Evolutionary conservation across 2,329 filamentous ascomycete species (phyloP).

Genomic region (Neofusicoccum sp.): DNA sequence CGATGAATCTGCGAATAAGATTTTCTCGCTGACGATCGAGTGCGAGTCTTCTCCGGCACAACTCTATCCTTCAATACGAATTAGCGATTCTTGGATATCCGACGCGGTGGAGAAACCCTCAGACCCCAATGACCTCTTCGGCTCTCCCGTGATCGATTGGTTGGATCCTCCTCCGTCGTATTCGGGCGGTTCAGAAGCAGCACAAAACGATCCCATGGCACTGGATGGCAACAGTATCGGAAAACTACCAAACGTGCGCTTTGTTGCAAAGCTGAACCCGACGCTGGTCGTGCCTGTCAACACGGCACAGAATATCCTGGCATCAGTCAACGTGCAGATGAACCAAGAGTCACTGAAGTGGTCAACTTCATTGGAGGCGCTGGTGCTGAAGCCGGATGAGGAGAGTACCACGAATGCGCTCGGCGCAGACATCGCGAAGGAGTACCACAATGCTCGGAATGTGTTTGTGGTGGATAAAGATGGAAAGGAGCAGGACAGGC

Average conservation of each 20-base stretch:
- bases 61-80: constrained; percentile 61
- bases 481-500: constrained; percentile 26
- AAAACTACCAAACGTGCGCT: constrained; percentile 68
- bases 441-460: constrained; percentile 51
- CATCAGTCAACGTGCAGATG: constrained; percentile 58
- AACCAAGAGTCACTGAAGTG: constrained; percentile 52
- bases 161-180: constrained; percentile 67
- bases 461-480: constrained; percentile 41
- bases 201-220: constrained; percentile 53
- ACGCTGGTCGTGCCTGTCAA: constrained; percentile 67
- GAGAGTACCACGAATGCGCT: constrained; percentile 55
- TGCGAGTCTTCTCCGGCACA: constrained; percentile 52
- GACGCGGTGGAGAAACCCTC: constrained; percentile 55
- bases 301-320: constrained; percentile 62
- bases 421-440: constrained; percentile 41
- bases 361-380: constrained; percentile 45
- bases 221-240: constrained; percentile 44
- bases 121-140: constrained; percentile 43
- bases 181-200: constrained; percentile 21
- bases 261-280: constrained; percentile 72
- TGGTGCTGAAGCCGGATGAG: constrained; percentile 54
- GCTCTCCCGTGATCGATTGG: constrained; percentile 61
- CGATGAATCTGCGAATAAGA: constrained; percentile 40
- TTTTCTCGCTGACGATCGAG: constrained; percentile 68
- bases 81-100: constrained; percentile 73